Percentiles rank a stretch among this genome's conserved stretches.
Conservation (phyloP, 192 early-diverging fungal species). For the Coemansia sp. region DNA sequence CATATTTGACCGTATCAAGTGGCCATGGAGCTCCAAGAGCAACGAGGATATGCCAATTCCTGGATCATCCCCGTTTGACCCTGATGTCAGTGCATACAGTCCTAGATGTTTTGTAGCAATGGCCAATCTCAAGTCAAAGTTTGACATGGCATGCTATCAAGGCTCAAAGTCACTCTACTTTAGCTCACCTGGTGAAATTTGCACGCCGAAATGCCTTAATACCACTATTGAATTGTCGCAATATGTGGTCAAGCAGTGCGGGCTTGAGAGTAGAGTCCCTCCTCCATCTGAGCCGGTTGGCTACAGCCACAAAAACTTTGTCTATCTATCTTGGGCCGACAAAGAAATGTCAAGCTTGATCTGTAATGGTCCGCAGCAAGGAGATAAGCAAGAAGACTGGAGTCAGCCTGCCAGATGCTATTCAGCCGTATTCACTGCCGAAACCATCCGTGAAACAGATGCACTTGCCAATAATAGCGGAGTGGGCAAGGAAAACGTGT, state of each 20-base stretch:
- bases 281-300: slow-evolving; percentile 25
- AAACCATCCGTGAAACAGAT: slow-evolving; percentile 27
- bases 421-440: slow-evolving; percentile 34
- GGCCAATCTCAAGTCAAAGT: slow-evolving; percentile 13
- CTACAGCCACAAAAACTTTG: slow-evolving; percentile 45
- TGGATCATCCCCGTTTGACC: slow-evolving; percentile 18
- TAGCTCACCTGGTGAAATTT: slow-evolving; percentile 38
- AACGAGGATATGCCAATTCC: slow-evolving; percentile 32
- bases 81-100: slow-evolving; percentile 28
- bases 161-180: slow-evolving; percentile 38
- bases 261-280: slow-evolving; percentile 13
- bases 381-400: slow-evolving; percentile 1
- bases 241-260: slow-evolving; percentile 34
- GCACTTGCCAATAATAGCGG: slow-evolving; percentile 1
- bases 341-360: slow-evolving; percentile 23
- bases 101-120: slow-evolving; percentile 35
- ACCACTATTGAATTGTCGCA: slow-evolving; percentile 34
- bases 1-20: slow-evolving; percentile 17
- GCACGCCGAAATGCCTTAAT: slow-evolving; percentile 31
- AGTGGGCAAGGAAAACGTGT: slow-evolving; percentile 18
- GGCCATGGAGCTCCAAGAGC: slow-evolving; percentile 36
- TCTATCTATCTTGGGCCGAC: slow-evolving; percentile 50
- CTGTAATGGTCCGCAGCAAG: slow-evolving; percentile 26
- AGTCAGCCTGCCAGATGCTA: slow-evolving; percentile 29
- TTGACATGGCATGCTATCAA: slow-evolving; percentile 35